These are phyloP conservation scores for Cryphonectria japonica DNA, from an alignment of 2,329 filamentous ascomycete species.

Conservation along the genomic window DNA sequence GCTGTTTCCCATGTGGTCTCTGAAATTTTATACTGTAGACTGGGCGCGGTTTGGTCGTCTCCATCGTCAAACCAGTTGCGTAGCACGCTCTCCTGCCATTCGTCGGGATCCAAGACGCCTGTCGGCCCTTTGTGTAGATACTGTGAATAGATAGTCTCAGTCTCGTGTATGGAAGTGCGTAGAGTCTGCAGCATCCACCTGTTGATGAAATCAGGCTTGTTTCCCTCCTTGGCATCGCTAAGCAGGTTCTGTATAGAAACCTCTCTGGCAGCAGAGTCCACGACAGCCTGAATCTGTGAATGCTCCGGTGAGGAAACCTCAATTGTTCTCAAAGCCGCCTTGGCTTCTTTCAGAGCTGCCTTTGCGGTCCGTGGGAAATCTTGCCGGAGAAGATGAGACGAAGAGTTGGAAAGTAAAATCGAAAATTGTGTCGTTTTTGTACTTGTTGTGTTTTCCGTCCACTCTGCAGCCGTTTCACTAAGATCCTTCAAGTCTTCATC, in stretches of 20 bases:
- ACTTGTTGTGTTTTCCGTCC: not conserved
- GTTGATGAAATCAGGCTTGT: not conserved
- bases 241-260: not conserved
- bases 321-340: not conserved
- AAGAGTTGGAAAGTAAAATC: not conserved
- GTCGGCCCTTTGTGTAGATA: not conserved
- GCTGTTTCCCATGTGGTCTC: not conserved
- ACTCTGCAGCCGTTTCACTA: not conserved
- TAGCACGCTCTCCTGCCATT: not conserved
- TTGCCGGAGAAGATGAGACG: not conserved
- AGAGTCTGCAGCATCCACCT: not conserved
- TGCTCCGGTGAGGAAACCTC: not conserved
- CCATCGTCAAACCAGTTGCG: not conserved
- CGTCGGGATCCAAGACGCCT: not conserved
- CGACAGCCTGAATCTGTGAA: not conserved
- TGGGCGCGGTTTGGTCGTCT: not conserved
- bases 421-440: not conserved
- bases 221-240: not conserved
- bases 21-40: not conserved
- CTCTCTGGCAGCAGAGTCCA: not conserved
- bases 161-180: not conserved
- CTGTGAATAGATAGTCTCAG: not conserved
- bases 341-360: not conserved
- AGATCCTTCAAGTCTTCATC: not conserved
- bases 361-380: not conserved